Conservation (phyloP, 75 land plant genomes). For the Chamaecyparis obtusa region DNA sequence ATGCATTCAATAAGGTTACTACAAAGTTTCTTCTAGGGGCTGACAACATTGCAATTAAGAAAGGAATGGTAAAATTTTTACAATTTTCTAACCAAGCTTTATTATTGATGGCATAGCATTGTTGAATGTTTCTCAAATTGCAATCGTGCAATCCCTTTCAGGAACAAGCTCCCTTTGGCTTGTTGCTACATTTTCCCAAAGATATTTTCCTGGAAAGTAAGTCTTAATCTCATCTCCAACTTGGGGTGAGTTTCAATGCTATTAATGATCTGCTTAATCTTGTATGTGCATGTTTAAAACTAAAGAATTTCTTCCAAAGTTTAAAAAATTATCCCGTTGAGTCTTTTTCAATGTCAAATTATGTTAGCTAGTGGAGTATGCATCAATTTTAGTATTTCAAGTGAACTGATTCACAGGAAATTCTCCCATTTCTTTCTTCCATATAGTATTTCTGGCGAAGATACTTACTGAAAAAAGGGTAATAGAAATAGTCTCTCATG, state of each 20-base stretch:
- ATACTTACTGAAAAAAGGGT: too few species aligned
- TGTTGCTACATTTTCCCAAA: slow-evolving; percentile 89
- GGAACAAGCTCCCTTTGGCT: slow-evolving; percentile 97
- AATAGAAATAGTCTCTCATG: too few species aligned
- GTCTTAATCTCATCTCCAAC: slow-evolving; percentile 93
- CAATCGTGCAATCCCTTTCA: slow-evolving; percentile 94
- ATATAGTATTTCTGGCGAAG: too few species aligned
- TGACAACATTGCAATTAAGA: slow-evolving; percentile 63
- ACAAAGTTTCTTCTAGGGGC: slow-evolving; percentile 93
- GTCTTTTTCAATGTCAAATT: neutral
- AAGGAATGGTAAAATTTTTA: slow-evolving; percentile 24
- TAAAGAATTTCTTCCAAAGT: neutral
- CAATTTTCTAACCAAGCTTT: neutral
- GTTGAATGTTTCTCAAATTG: slow-evolving; percentile 49
- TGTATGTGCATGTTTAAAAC: neutral
- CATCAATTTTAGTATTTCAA: too few species aligned
- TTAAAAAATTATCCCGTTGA: neutral
- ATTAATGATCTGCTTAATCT: neutral
- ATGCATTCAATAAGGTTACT: slow-evolving; percentile 96
- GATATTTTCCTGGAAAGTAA: slow-evolving; percentile 88
- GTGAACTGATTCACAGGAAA: too few species aligned
- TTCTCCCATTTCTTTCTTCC: too few species aligned
- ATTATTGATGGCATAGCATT: neutral
- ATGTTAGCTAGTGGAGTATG: too few species aligned
- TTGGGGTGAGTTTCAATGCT: slow-evolving; percentile 65